Evolutionary conservation across 2,329 filamentous ascomycete species (phyloP).

Genomic region (Botrytis squamosa): DNA sequence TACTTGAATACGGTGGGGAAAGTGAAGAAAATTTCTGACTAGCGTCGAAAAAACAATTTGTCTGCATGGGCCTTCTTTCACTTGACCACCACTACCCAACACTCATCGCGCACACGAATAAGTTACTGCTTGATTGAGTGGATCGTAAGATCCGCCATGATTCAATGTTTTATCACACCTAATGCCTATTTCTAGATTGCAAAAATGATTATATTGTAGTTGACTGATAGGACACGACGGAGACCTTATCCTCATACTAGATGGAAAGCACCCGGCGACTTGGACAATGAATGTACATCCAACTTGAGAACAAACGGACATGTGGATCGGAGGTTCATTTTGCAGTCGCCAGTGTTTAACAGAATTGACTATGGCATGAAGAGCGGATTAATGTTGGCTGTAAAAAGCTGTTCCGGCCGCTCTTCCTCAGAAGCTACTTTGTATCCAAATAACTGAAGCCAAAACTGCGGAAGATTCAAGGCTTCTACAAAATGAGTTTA

Average conservation of each 20-base stretch:
- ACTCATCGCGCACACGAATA: neutral
- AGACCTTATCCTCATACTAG: too few species aligned
- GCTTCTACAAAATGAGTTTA: neutral
- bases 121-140: neutral
- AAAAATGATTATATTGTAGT: neutral
- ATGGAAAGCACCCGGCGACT: neutral
- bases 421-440: neutral
- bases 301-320: neutral
- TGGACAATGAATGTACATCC: neutral
- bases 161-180: neutral
- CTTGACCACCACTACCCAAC: neutral
- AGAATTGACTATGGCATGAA: neutral
- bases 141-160: neutral
- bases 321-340: neutral
- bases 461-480: neutral
- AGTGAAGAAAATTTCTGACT: slow-evolving; percentile 4
- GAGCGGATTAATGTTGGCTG: neutral
- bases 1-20: neutral
- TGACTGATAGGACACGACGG: neutral
- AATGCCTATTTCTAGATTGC: too few species aligned
- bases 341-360: neutral
- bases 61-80: neutral
- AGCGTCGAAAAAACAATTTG: neutral
- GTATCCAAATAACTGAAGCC: neutral
- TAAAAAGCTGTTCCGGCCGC: neutral